These are phyloP conservation scores for Trichosporon sp. DNA, from an alignment of 1,284 basidiomycete species.

Conservation along the genomic window DNA sequence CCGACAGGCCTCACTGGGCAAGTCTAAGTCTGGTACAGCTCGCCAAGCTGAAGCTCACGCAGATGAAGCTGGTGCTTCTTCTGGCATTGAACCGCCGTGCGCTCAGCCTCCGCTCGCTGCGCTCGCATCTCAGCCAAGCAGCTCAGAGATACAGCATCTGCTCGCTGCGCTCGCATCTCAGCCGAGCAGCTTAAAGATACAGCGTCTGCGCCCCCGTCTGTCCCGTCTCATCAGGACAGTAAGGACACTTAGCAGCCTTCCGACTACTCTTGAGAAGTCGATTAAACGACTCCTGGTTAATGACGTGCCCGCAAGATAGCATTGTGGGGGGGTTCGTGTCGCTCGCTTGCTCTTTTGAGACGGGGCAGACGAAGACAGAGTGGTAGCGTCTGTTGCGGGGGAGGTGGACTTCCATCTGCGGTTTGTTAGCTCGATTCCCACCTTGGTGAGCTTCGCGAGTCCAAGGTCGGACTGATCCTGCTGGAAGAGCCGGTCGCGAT, in stretches of 20 bases:
- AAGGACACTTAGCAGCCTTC: slow-evolving; percentile 46
- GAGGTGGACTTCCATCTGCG: slow-evolving; percentile 86
- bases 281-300: slow-evolving; percentile 78
- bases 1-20: too few relatives aligned
- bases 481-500: too few relatives aligned
- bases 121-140: not conserved
- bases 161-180: not conserved
- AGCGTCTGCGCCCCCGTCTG: slow-evolving; percentile 36
- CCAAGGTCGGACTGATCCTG: not conserved
- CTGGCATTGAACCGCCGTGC: too few relatives aligned
- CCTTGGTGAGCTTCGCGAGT: not conserved
- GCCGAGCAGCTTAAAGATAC: slow-evolving; percentile 35
- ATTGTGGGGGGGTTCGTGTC: slow-evolving; percentile 95
- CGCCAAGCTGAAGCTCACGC: too few relatives aligned
- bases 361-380: slow-evolving; percentile 94
- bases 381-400: slow-evolving; percentile 83
- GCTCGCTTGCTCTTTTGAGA: slow-evolving; percentile 94
- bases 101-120: not conserved
- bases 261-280: slow-evolving; percentile 65
- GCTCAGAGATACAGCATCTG: slow-evolving; percentile 37
- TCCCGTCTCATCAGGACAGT: slow-evolving; percentile 45
- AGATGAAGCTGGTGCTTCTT: too few relatives aligned
- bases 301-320: slow-evolving; percentile 91
- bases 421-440: not conserved
- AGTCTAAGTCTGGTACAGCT: too few relatives aligned